Conservation (phyloP, 78 protist species). For the Polysphondylium violaceum region DNA sequence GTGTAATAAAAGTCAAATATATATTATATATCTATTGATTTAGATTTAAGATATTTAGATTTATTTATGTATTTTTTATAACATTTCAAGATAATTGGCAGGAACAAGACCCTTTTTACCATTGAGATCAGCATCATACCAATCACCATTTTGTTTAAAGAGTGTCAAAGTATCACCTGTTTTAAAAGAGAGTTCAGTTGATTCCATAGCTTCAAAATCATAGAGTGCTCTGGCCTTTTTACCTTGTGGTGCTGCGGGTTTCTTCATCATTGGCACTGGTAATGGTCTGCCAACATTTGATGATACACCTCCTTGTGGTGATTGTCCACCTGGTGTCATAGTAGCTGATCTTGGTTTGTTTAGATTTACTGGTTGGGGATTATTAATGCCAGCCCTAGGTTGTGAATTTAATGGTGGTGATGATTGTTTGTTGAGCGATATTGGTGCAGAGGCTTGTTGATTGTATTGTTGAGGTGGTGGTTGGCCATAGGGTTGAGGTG, state of each 20-base stretch:
- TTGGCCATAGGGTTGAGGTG: neutral
- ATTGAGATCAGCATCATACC: slow-evolving; percentile 56
- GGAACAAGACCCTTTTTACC: slow-evolving; percentile 58
- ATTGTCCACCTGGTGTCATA: neutral
- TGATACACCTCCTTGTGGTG: neutral
- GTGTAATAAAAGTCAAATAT: neutral
- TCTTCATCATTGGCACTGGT: slow-evolving; percentile 9
- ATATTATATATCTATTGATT: neutral
- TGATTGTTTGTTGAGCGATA: neutral
- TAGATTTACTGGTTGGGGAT: neutral
- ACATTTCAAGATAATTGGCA: slow-evolving; percentile 13
- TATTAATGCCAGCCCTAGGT: neutral
- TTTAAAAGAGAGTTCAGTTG: slow-evolving; percentile 35
- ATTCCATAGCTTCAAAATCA: slow-evolving; percentile 54
- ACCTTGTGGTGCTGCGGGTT: neutral
- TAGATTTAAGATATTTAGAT: neutral
- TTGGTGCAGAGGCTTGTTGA: neutral
- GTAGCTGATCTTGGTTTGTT: slow-evolving; percentile 22
- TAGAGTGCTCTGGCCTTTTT: slow-evolving; percentile 40
- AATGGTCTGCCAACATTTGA: slow-evolving; percentile 61
- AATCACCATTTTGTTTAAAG: slow-evolving; percentile 41
- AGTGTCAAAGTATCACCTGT: slow-evolving; percentile 49
- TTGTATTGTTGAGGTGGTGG: neutral
- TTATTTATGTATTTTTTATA: neutral
- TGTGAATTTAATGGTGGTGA: neutral